Evolutionary conservation across 164 flowering plant genomes (phyloP), one percentile per base, ranked within the genome.

Genomic region (Magnolia sinica): DNA sequence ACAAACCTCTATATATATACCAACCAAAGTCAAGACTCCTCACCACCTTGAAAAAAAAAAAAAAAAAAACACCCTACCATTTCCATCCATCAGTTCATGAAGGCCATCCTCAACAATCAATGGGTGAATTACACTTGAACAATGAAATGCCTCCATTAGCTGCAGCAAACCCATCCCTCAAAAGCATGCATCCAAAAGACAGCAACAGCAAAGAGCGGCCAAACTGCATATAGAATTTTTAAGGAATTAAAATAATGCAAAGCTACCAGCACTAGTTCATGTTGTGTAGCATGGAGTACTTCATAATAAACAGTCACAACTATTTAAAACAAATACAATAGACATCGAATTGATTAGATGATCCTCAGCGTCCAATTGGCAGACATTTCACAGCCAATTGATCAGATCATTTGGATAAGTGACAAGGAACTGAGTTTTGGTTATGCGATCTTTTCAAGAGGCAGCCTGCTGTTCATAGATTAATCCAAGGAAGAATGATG

Each of bases 181-280:
- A 52, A 83, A 83, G 79, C 85, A 83, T 1, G 85, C 85, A 45
- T 83, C 82, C 68, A 83, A 67, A 23, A 83, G 75, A 51, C 84
- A 82, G 74, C 84, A 82, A 72, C 82, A 82, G 67, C 81, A 81
- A 16, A 81, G 83, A 11, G 81, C 83, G 8, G 81, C 84, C 79
- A 82, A 83, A 81, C 92, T 89, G 86, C 84, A 78, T 1, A n/a
- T 18, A 31, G 37, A 75, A 23, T 31, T 27, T 7, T 14, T 8
- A 11, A 19, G 18, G 3, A 16, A 23, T 31, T n/a, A 59, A 29
- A 50, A n/a, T 8, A 55, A 18, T 3, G 55, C 45, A 13, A 13
- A 27, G 20, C 8, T 1, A 29, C 23, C 67, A 64, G 24, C 67
- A 19, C 24, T 8, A 64, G 8, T 64, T 7, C 9, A 64, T 19